Conservation (phyloP, 2,329 filamentous ascomycete genomes). For the Beauveria asiatica region DNA sequence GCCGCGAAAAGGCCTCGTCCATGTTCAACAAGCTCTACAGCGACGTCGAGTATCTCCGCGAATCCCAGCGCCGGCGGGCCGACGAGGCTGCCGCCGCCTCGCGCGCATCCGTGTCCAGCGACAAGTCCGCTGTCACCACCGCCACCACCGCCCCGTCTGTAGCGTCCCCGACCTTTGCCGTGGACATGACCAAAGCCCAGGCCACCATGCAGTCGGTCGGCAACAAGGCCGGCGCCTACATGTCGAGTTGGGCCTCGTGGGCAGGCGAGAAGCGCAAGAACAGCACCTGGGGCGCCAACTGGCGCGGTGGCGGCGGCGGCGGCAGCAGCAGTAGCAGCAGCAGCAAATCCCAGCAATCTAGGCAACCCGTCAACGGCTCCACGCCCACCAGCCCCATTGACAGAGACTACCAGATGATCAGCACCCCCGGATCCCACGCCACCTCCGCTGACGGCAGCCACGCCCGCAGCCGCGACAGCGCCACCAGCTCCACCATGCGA, state of each 20-base stretch:
- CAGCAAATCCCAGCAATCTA: conserved; percentile 23
- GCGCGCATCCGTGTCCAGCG: conserved; percentile 14
- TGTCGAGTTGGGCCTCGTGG: conserved; percentile 62
- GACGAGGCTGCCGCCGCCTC: conserved; percentile 24
- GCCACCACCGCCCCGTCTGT: conserved; percentile 17
- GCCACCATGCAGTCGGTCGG: conserved; percentile 41
- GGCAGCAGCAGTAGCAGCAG: conserved; percentile 11
- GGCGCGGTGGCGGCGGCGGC: conserved; percentile 24
- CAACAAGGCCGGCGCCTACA: conserved; percentile 52
- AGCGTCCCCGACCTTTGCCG: conserved; percentile 14
- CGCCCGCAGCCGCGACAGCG: conserved; percentile 7
- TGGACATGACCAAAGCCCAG: conserved; percentile 33
- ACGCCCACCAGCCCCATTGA: conserved; percentile 29
- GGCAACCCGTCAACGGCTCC: conserved; percentile 23
- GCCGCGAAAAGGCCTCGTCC: conserved; percentile 77
- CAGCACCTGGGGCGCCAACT: conserved; percentile 35
- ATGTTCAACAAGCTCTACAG: conserved; percentile 85
- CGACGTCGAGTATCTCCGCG: conserved; percentile 63
- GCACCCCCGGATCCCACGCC: conserved; percentile 21
- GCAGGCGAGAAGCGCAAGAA: conserved; percentile 66
- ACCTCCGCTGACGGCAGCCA: conserved; percentile 21
- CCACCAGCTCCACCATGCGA: conserved; percentile 15
- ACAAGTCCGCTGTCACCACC: conserved; percentile 16
- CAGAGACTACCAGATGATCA: conserved; percentile 29
- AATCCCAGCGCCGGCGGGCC: conserved; percentile 34